Percentiles rank a stretch among this genome's conserved stretches.
Evolutionary conservation across 108 stramenopile genomes (phyloP).

Genomic region (Stephanodiscus triporus): DNA sequence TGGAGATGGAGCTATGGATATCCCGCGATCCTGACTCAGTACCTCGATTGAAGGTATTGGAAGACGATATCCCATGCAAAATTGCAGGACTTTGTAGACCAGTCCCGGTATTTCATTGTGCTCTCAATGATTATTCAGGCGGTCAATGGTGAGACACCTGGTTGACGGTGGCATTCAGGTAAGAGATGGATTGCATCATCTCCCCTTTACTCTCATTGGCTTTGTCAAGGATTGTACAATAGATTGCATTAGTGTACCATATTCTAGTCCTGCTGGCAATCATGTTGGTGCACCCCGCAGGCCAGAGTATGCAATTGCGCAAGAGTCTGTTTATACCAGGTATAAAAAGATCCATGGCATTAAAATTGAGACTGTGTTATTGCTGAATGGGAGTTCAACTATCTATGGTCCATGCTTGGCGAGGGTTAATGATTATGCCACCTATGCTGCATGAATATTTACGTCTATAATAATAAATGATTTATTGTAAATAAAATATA

Average conservation of each 20-base stretch:
- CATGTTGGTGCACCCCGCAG: slow-evolving; percentile 8
- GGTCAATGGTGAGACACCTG: not conserved
- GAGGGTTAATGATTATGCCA: no score
- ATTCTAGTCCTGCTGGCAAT: not conserved
- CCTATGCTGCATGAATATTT: not conserved
- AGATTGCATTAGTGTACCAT: not conserved
- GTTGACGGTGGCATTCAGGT: not conserved
- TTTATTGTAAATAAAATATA: no score
- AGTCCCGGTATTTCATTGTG: slow-evolving; percentile 7
- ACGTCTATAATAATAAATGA: no score
- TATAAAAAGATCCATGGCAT: slow-evolving; percentile 16
- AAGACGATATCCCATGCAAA: not conserved
- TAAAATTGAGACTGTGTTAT: no score
- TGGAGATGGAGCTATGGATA: not conserved
- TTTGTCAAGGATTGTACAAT: slow-evolving; percentile 20
- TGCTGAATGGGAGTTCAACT: no score
- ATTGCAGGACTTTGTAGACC: not conserved
- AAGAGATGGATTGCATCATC: not conserved
- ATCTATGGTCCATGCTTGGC: no score
- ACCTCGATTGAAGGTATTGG: not conserved
- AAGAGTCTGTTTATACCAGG: slow-evolving; percentile 14
- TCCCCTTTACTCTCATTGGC: slow-evolving; percentile 16
- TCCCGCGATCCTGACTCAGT: not conserved
- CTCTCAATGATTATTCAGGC: not conserved
- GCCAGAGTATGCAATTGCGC: not conserved